Evolutionary conservation across 2,329 filamentous ascomycete genomes (phyloP), one percentile per base, ranked within the genome.

Genomic region (Torrubiellomyces zombiae): DNA sequence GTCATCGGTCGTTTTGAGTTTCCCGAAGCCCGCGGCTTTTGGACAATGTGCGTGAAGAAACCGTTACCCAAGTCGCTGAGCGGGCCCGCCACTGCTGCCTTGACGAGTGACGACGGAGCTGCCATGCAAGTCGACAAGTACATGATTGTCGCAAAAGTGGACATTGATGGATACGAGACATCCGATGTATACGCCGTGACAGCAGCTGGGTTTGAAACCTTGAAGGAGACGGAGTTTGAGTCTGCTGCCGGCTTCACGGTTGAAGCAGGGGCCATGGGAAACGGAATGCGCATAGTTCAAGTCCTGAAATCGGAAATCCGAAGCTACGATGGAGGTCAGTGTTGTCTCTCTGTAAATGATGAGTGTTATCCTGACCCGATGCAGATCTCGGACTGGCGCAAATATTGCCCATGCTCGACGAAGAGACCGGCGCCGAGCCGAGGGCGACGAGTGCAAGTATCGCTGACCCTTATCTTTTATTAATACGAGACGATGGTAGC

Each of bases 361-460:
- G 9, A 16, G 21, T 18, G n/a, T 6, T 16, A 3, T 26, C 20
- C 38, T 46, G 15, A 47, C 29, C 7, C 10, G 0, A 6, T n/a
- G 2, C 40, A 82, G 81, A 92, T 47, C 67, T 98, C 30, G 80
- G 77, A 8, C 63, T 98, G 26, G 75, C 75, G 22, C 86, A 95
- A 42, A 95, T 98, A 27, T 65, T 94, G 24, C 82, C 85, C 1
- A 82, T 95, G 66, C 68, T 81, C 32, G 89, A 95, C 39, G 89
- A 93, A 39, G 80, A 89, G 35, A 85, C 75, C 0, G 83, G 78
- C 9, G 74, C 68, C 12, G 81, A 93, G 39, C 75, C 81, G 4
- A 66, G 75, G 26, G 75, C 89, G 20, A 56, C 83, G 22, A 77
- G 72, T 40, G 77, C 80, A 18, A 91, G 79, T 44, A 85, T 95